A percentile compares a stretch with the other conserved stretches of the same genome.
Conservation (phyloP, 352 stramenopile genomes). For the Phytophthora cactorum region DNA sequence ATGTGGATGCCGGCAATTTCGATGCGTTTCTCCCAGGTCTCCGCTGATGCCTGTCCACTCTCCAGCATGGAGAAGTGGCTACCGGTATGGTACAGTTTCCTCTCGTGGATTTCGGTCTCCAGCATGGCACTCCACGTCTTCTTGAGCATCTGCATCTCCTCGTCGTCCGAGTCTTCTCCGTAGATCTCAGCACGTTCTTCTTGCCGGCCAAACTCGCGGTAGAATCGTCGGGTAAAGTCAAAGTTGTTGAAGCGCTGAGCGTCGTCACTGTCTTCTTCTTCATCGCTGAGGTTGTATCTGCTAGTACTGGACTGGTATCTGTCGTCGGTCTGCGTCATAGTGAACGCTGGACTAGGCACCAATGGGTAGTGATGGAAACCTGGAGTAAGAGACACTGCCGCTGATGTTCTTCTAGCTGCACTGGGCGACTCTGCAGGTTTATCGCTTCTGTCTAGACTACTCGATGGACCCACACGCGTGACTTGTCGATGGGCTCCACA, state of each 20-base stretch:
- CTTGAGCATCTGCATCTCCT: conserved; percentile 59
- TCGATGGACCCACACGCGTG: conserved; percentile 9
- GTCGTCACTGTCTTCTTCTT: conserved; percentile 28
- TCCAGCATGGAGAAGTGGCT: conserved; percentile 52
- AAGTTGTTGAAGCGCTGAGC: conserved; percentile 37
- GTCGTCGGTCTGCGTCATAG: conserved; percentile 26
- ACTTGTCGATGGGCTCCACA: conserved; percentile 41
- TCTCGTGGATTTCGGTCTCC: conserved; percentile 53
- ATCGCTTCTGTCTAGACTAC: conserved; percentile 9
- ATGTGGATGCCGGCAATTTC: conserved; percentile 64
- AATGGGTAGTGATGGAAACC: conserved; percentile 35
- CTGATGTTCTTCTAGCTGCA: conserved; percentile 28
- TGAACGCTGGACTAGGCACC: conserved; percentile 34
- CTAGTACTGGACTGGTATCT: conserved; percentile 20
- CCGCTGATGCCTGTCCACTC: conserved; percentile 22
- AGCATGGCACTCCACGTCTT: conserved; percentile 63
- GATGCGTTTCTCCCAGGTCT: conserved; percentile 58
- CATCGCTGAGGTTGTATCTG: conserved; percentile 18
- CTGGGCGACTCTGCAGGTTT: conserved; percentile 15
- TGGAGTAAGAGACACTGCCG: conserved; percentile 33
- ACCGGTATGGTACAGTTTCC: conserved; percentile 46
- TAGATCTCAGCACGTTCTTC: conserved; percentile 22
- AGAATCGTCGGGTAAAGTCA: conserved; percentile 44
- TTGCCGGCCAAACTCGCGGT: conserved; percentile 42
- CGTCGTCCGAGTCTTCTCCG: conserved; percentile 49